phyloP scores from a whole-genome alignment of 2,329 filamentous ascomycete species.

The Aspergillus latus region DNA sequence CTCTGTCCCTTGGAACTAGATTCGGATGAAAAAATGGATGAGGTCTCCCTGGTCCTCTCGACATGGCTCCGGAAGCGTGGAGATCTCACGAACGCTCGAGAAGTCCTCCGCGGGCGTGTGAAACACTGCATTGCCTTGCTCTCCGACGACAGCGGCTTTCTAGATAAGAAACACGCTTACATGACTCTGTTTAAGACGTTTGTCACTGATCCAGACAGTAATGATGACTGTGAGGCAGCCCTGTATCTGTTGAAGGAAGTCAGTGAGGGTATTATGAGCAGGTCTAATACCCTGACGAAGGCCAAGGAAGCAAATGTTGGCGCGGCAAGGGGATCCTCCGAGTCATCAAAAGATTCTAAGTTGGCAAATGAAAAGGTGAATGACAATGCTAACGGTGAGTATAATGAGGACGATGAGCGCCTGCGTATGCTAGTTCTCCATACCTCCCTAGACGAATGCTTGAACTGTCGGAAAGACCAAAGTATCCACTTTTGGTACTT shows the following conservation, averaged over 20 bases:
- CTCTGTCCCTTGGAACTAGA: neutral
- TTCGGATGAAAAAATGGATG: neutral
- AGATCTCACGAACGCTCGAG: neutral
- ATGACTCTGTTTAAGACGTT: slow-evolving; percentile 2
- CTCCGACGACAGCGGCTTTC: neutral
- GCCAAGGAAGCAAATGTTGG: no score
- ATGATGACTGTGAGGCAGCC: neutral
- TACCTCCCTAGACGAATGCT: neutral
- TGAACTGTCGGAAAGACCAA: neutral
- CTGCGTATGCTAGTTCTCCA: no score
- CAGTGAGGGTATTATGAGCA: no score
- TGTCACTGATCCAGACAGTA: neutral
- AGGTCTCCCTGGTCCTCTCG: neutral
- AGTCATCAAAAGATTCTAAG: no score
- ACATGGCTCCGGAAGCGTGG: neutral
- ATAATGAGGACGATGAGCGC: no score
- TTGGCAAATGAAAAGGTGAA: no score
- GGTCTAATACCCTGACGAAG: no score
- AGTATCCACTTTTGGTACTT: slow-evolving; percentile 2
- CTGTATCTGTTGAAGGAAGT: no score
- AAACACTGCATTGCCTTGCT: slow-evolving; percentile 5
- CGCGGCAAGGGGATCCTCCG: no score
- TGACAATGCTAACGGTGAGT: no score
- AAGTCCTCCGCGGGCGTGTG: slow-evolving; percentile 8
- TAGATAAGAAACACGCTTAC: neutral